Evolutionary conservation across 352 stramenopile genomes (phyloP), one percentile per base, ranked within the genome.

Genomic region (Elongisporangium prolatum): DNA sequence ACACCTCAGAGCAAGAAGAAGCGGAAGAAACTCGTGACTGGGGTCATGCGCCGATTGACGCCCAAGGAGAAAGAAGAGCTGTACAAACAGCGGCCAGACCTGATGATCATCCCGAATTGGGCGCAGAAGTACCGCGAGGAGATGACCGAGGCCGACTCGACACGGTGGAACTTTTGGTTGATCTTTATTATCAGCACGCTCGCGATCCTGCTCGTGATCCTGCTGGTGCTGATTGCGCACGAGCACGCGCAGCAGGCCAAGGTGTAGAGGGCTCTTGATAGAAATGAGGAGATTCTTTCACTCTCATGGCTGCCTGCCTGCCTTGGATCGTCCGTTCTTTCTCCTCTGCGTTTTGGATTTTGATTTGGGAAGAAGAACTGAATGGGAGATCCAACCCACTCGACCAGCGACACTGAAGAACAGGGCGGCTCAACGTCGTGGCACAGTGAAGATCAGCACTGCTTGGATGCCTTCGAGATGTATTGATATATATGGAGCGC

Each of bases 41-140:
- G 74, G 14, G 81, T 92, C 65, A 95, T 95, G 75, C 84, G 86
- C 44, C 75, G 86, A 21, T 71, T 95, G 25, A 93, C 75, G 8
- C 80, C 86, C 4, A 77, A 65, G 20, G 86, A 95, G 61, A 95
- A 95, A 58, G 86, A 95, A 65, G 86, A 90, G 63, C 68, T 95
- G 24, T 95, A 95, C 51, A 60, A 72, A 28, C 71, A 89, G 67
- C 84, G 86, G 25, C 86, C 86, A 20, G 86, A 95, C 44, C 57
- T 95, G 55, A 91, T 90, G 82, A 95, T 95, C 67, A 72, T 93
- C 50, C 86, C 86, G 3, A 95, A 95, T 54, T 95, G 86, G 86
- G 86, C 86, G 7, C 84, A 93, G 52, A 95, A 95, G 59, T 95
- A 95, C 55, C 83, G 86, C 28, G 83, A 95, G 64, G 86, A 92